Base-by-base conservation (phyloP, 139 green algal species). In the Auxenochlorella pyrenoidosa region DNA sequence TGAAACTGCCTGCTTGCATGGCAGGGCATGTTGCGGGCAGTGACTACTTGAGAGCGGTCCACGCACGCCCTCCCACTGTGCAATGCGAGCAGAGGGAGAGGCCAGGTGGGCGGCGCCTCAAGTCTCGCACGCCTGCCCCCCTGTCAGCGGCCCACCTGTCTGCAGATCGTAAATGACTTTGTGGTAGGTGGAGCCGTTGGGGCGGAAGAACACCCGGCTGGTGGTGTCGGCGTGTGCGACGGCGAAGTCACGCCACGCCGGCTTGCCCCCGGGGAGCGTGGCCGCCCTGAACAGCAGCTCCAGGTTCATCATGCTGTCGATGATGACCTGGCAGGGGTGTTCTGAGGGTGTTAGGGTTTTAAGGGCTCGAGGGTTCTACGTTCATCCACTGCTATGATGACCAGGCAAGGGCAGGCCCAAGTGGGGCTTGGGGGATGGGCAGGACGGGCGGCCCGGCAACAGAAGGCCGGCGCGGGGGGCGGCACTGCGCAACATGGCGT, bases 241-340 rank as follows among this genome's bases (percentile, higher is more conserved):
- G 13, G 68, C n/a, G n/a, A 78, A 54, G 71, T 78, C 71, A 15
- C 71, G 38, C 71, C 71, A 78, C 16, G 2, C 38, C 15, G 2
- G 8, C 71, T 51, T 78, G 71, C 71, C 71, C 2, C 71, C 71
- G 2, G 71, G 71, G 38, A 51, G 36, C 71, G 36, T 18, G 15
- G 36, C 38, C 4, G 71, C 71, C 21, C 1, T 21, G 5, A 51
- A 78, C 71, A 78, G 36, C 36, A 78, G 38, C 71, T 47, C 18
- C 71, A 78, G 71, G 71, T 78, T 78, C 71, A 78, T 78, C 71
- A 78, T 78, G 71, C 54, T 78, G 38, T 78, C 71, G 19, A 78
- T 54, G 38, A 78, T 63, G 54, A 63, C 54, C 54, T 63, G 54
- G 54, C 54, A 13, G 54, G 13, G 22, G 47, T n/a, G n/a, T n/a